phyloP scores from a whole-genome alignment of 164 flowering plant genomes.

The Tetrastigma voinierianum region DNA sequence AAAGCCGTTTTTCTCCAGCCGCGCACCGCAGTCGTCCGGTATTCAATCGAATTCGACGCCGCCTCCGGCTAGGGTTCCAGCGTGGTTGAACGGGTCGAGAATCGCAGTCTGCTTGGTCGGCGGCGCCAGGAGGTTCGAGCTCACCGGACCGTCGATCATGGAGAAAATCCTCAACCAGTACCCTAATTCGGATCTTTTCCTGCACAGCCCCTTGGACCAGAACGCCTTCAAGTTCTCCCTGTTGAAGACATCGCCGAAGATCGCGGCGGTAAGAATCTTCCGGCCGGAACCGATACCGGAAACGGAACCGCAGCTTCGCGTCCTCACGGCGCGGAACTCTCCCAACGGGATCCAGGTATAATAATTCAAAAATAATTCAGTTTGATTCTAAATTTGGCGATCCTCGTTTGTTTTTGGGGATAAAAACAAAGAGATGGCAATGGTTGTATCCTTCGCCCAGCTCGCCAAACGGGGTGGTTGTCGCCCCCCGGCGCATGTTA shows the following conservation, averaged over 20 bases:
- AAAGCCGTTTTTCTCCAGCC: conserved; percentile 26
- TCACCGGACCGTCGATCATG: conserved; percentile 85
- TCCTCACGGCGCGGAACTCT: conserved; percentile 67
- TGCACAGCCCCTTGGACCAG: conserved; percentile 69
- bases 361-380: neutral
- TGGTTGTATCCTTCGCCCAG: no score
- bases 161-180: conserved; percentile 53
- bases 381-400: neutral
- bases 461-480: no score
- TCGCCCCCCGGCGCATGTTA: no score
- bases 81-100: conserved; percentile 45
- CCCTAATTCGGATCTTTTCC: conserved; percentile 65
- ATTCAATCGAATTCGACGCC: neutral
- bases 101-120: conserved; percentile 94
- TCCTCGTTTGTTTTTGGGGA: neutral
- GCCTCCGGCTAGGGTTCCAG: neutral
- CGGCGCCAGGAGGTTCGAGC: conserved; percentile 93
- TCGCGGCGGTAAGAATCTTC: conserved; percentile 64
- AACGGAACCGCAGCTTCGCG: conserved; percentile 53
- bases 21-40: neutral
- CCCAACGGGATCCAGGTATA: conserved; percentile 89
- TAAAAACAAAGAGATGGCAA: no score
- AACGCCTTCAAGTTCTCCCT: conserved; percentile 69
- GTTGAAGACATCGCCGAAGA: conserved; percentile 47
- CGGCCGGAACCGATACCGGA: conserved; percentile 44